Percentiles rank a stretch among this genome's conserved stretches.
phyloP scores from a whole-genome alignment of 768 basidiomycete species.

The Pulveroboletus sp. region DNA sequence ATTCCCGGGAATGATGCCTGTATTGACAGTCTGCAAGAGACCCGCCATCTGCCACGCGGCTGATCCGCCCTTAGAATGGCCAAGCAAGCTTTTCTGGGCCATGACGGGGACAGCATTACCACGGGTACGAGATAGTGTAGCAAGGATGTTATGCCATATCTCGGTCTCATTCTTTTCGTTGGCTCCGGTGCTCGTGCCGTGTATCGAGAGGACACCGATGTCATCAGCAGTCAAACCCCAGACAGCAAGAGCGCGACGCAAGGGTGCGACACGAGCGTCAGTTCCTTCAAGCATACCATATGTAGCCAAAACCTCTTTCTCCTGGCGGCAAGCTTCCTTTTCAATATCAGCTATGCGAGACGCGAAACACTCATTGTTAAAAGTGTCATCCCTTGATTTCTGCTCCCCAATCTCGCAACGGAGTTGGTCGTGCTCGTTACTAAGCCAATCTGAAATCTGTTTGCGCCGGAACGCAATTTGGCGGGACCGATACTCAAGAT shows the following conservation, averaged over 20 bases:
- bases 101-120: conserved; percentile 98
- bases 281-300: conserved; percentile 94
- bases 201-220: conserved; percentile 84
- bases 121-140: conserved; percentile 79
- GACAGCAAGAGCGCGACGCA: conserved; percentile 92
- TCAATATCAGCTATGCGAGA: conserved; percentile 81
- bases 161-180: conserved; percentile 97
- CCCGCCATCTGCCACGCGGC: conserved; percentile 97
- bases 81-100: conserved; percentile 95
- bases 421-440: conserved; percentile 81
- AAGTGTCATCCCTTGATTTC: conserved; percentile 45
- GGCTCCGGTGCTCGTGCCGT: conserved; percentile 83
- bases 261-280: conserved; percentile 82
- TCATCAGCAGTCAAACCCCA: conserved; percentile 96
- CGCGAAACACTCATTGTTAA: conserved; percentile 67
- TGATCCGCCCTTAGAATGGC: conserved; percentile 98
- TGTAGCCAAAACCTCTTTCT: conserved; percentile 86
- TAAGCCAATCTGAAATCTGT: conserved; percentile 93
- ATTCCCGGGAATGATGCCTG: conserved; percentile 91
- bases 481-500: conserved; percentile 83
- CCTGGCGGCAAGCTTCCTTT: conserved; percentile 85
- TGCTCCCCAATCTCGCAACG: conserved; percentile 69
- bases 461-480: conserved; percentile 93
- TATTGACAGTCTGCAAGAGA: conserved; percentile 76
- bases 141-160: conserved; percentile 95